phyloP scores from a whole-genome alignment of 345 rosid species.

The Syzygium jambos region DNA sequence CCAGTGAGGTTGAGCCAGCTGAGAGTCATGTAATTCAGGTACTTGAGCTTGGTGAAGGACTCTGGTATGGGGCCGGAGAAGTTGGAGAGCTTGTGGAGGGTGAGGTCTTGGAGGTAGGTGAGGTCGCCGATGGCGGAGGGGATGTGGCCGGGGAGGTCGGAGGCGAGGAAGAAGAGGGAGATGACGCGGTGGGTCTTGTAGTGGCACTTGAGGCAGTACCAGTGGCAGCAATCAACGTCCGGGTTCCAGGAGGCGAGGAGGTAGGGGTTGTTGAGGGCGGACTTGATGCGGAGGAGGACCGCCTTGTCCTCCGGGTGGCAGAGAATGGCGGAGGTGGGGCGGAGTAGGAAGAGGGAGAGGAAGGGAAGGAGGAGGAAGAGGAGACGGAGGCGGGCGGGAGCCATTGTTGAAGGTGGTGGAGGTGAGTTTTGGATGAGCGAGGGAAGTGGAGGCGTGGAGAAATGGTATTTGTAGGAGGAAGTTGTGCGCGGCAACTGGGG shows the following conservation, averaged over 20 bases:
- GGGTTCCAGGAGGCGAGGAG: slow-evolving; percentile 2
- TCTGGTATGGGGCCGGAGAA: slow-evolving; percentile 7
- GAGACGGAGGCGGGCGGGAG: background rate
- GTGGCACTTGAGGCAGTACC: slow-evolving; percentile 6
- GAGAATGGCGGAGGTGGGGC: background rate
- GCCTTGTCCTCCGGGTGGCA: slow-evolving; percentile 5
- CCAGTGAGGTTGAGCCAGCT: slow-evolving; percentile 7
- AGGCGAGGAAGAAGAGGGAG: background rate
- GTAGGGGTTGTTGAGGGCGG: slow-evolving; percentile 1
- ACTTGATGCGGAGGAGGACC: slow-evolving; percentile 5
- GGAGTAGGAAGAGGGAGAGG: background rate
- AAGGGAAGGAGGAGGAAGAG: background rate
- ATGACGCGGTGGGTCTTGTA: slow-evolving; percentile 4
- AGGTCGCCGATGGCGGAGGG: slow-evolving; percentile 5
- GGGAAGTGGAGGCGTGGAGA: background rate
- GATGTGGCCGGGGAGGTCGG: background rate
- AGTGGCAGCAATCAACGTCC: slow-evolving; percentile 4
- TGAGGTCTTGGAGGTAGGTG: slow-evolving; percentile 4
- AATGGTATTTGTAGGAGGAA: background rate
- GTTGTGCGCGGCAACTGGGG: background rate
- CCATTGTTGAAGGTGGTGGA: background rate
- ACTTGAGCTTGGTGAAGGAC: background rate
- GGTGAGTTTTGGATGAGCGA: background rate
- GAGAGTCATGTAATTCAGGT: background rate
- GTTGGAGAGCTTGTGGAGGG: slow-evolving; percentile 7